These are phyloP conservation scores for Kodamaea derodonti DNA, from an alignment of 1,139 yeast genomes.

Conservation along the genomic window DNA sequence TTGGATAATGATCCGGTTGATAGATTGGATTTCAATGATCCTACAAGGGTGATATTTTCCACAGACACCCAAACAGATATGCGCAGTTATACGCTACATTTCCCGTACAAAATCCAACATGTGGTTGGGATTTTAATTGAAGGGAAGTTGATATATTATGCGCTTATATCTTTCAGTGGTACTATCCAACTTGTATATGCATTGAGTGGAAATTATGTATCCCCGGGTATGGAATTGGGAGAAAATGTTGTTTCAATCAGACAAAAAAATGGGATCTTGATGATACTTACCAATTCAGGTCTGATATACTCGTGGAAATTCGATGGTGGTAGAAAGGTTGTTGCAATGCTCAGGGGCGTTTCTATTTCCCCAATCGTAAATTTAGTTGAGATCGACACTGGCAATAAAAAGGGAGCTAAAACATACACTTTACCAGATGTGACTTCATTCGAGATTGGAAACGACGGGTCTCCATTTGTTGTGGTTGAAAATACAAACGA, in stretches of 20 bases:
- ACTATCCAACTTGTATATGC: constrained; percentile 66
- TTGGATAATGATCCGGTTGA: constrained; percentile 23
- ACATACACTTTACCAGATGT: constrained; percentile 22
- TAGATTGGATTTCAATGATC: constrained; percentile 42
- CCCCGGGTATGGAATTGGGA: constrained; percentile 59
- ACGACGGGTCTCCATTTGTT: constrained; percentile 42
- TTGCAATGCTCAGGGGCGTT: constrained; percentile 34
- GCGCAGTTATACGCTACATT: constrained; percentile 29
- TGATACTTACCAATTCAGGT: constrained; percentile 53
- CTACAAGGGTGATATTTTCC: constrained; percentile 38
- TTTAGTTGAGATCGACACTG: constrained; percentile 11
- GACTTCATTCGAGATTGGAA: constrained; percentile 28
- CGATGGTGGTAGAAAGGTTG: constrained; percentile 12
- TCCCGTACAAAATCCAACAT: constrained; percentile 43
- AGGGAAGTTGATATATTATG: constrained; percentile 34
- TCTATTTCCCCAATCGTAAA: constrained; percentile 54
- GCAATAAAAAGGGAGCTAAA: constrained; percentile 2
- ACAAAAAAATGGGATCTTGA: constrained; percentile 49
- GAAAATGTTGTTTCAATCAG: constrained; percentile 50
- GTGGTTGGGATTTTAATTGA: constrained; percentile 32
- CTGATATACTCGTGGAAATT: constrained; percentile 46
- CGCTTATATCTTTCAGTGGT: constrained; percentile 71
- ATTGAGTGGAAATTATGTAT: constrained; percentile 48
- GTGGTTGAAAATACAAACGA: constrained; percentile 32
- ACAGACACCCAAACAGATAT: constrained; percentile 12